A percentile compares a stretch with the other conserved stretches of the same genome.
Evolutionary conservation across 23 red algal species (phyloP).

Genomic region (Gracilariopsis chorda): DNA sequence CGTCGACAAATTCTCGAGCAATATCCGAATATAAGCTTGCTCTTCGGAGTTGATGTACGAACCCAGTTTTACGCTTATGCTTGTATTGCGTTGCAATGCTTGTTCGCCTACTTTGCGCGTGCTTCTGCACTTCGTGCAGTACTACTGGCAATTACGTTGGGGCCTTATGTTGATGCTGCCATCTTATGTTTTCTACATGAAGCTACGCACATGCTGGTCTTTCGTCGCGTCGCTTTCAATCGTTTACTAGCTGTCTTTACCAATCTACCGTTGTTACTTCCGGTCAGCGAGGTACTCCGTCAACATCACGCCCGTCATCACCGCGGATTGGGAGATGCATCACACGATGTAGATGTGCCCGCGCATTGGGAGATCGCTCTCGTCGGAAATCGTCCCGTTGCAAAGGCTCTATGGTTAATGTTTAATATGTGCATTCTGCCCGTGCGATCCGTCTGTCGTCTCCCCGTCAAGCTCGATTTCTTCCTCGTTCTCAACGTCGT

Average conservation of each 20-base stretch:
- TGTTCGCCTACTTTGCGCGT: not conserved
- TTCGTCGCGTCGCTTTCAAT: slow-evolving; percentile 40
- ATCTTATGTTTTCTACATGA: slow-evolving; percentile 75
- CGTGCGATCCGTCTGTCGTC: slow-evolving; percentile 12
- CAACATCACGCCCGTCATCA: slow-evolving; percentile 82
- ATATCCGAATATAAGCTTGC: slow-evolving; percentile 37
- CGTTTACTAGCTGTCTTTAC: slow-evolving; percentile 48
- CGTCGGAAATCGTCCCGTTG: slow-evolving; percentile 42
- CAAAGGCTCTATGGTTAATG: slow-evolving; percentile 70
- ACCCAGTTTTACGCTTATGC: slow-evolving; percentile 58
- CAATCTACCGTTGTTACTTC: slow-evolving; percentile 62
- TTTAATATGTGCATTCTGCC: slow-evolving; percentile 52
- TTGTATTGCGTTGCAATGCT: slow-evolving; percentile 47
- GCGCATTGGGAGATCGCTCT: slow-evolving; percentile 54
- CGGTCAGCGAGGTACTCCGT: slow-evolving; percentile 66
- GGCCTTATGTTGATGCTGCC: slow-evolving; percentile 66
- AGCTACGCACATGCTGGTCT: slow-evolving; percentile 80
- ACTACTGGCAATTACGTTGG: slow-evolving; percentile 24
- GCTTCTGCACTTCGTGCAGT: slow-evolving; percentile 3
- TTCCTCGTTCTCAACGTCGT: slow-evolving; percentile 46
- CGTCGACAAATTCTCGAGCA: slow-evolving; percentile 27
- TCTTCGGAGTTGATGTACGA: slow-evolving; percentile 46
- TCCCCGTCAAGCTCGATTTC: slow-evolving; percentile 9
- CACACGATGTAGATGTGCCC: slow-evolving; percentile 72
- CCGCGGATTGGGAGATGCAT: slow-evolving; percentile 38